Evolutionary conservation across 1,284 basidiomycete genomes (phyloP), one percentile per base, ranked within the genome.

Genomic region (Wolfiporia cocos): DNA sequence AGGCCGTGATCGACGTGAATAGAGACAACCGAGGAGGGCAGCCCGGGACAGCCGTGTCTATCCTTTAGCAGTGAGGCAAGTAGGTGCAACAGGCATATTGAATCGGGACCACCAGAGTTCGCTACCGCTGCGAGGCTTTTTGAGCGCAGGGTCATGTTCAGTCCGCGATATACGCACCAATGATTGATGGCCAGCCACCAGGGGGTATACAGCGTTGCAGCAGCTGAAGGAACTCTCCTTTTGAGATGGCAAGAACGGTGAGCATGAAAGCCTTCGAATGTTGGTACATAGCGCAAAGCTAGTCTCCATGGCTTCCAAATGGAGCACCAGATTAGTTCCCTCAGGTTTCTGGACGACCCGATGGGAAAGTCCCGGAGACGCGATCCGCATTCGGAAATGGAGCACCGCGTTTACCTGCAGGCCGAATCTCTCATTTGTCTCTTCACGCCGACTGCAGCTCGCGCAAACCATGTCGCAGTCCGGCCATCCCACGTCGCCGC

Each of bases 71-170:
- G 28, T 40, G 56, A 40, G 26, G 51, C 15, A n/a, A 88, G 62
- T 9, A 89, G 72, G 53, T 76, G 86, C 9, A 89, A 66, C 4
- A 90, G 68, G 56, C 81, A 85, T 1, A 81, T 78, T 4, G 86
- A 90, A 57, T 90, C 86, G 10, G 86, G 76, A 2, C 87, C 87
- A 10, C 83, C 86, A 15, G 87, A 90, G 55, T 81, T 80, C 18
- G 81, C 86, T 20, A 89, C 71, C 28, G 73, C 86, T 86, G 47
- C 24, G 48, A 38, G 37, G n/a, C n/a, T n/a, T n/a, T n/a, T n/a
- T n/a, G n/a, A n/a, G n/a, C n/a, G n/a, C n/a, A n/a, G n/a, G n/a
- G n/a, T n/a, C n/a, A n/a, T n/a, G n/a, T n/a, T n/a, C n/a, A n/a
- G n/a, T n/a, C n/a, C n/a, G n/a, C n/a, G n/a, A 14, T 4, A 2